Base-by-base conservation (phyloP, 768 basidiomycete species). In the Podaxis sp. region DNA sequence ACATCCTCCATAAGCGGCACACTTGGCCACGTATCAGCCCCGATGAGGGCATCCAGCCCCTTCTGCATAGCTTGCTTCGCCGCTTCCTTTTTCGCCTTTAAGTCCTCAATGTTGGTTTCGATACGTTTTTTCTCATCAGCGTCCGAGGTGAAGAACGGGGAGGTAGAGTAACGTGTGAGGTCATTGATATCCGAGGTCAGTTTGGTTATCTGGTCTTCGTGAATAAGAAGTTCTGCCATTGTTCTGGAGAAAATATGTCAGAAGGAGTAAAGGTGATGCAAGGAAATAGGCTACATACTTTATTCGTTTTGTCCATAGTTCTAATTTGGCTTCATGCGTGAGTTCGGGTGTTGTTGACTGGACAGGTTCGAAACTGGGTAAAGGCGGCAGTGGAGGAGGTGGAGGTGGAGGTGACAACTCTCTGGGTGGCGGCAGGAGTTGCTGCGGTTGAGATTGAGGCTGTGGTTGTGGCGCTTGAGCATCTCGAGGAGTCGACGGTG, bases 231-330 rank as follows among this genome's bases (percentile, higher is more conserved):
- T 13, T 65, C 56, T 2, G 64, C 59, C 48, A 65, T 49, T 24
- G 22, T 36, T 22, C 54, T 61, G 15, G 20, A 20, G 20, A 3
- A 22, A 17, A n/a, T 46, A 46, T 17, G n/a, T 17, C 17, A 6
- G 17, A 17, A 20, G 28, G 20, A 30, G 41, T 26, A 11, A 46
- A 44, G 48, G 48, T 48, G 26, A 28, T n/a, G 41, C 22, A 41
- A n/a, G 37, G 49, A 38, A 24, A 33, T 33, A 33, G 13, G n/a
- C 3, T 4, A 55, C 66, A 28, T 17, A 68, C 69, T 64, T 68
- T 52, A 65, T 63, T 48, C 68, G 57, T 36, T 66, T 61, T 22
- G 62, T 64, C 66, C 69, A 71, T 33, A 64, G 40, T 15, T 64
- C 66, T 4, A 54, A 28, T 26, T 63, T 68, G 3, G 67, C 65